Percentiles rank a stretch among this genome's conserved stretches.
phyloP scores from a whole-genome alignment of 2,329 filamentous ascomycete genomes.

The Colletotrichum destructivum region DNA sequence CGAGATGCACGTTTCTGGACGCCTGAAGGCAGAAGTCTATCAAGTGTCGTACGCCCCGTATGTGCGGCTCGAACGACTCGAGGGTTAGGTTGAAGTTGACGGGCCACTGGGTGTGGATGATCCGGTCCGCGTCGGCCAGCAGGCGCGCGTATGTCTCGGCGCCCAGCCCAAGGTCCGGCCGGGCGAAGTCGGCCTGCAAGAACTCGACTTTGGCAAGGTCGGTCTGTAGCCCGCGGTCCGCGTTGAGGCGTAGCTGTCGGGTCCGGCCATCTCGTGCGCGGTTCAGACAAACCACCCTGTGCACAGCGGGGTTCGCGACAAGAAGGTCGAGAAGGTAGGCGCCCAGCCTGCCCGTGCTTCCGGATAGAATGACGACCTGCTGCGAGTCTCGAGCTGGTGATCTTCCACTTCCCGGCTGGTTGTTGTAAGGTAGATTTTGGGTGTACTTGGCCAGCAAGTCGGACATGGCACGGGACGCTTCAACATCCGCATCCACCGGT shows the following conservation, averaged over 20 bases:
- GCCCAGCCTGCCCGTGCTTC: conserved; percentile 3
- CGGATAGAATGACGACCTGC: not conserved
- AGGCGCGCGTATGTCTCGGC: conserved; percentile 53
- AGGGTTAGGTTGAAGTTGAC: conserved; percentile 68
- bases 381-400: not conserved
- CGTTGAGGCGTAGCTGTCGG: conserved; percentile 55
- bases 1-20: not conserved
- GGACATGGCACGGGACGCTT: not conserved
- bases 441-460: conserved; percentile 1
- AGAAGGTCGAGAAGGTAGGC: not conserved
- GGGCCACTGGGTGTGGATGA: conserved; percentile 60
- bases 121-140: conserved; percentile 56
- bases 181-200: conserved; percentile 62
- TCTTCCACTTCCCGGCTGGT: not conserved
- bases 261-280: conserved; percentile 21
- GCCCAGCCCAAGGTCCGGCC: conserved; percentile 62
- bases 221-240: conserved; percentile 55
- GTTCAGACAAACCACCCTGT: not conserved
- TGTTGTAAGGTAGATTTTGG: not conserved
- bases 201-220: conserved; percentile 55
- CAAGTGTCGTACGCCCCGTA: conserved; percentile 65
- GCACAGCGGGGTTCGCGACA: not conserved
- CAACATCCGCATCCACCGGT: not conserved
- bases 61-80: conserved; percentile 64
- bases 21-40: conserved; percentile 47